Percentiles rank a stretch among this genome's conserved stretches.
phyloP scores from a whole-genome alignment of 2,329 filamentous ascomycete species.

The Apiospora rasikravindrae region DNA sequence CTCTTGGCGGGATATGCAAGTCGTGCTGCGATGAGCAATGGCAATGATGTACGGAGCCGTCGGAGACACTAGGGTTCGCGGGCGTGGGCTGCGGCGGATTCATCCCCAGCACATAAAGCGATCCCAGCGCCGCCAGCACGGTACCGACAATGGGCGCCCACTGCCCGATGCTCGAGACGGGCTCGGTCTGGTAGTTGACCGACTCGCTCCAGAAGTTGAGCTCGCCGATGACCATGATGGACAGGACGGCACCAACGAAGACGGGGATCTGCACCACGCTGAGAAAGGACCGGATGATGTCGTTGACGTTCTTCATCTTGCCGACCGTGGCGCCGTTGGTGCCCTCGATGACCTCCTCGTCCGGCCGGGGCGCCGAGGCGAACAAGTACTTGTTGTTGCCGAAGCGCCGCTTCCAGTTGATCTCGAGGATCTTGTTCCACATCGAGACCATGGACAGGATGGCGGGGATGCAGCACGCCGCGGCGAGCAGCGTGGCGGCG shows the following conservation, averaged over 20 bases:
- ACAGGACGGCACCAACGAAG: constrained; percentile 62
- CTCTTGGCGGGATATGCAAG: not conserved
- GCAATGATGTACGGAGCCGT: constrained; percentile 18
- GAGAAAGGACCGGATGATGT: constrained; percentile 58
- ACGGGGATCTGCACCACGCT: constrained; percentile 62
- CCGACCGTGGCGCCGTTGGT: constrained; percentile 59
- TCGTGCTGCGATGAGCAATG: not conserved
- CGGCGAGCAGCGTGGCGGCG: constrained; percentile 63
- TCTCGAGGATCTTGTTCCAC: constrained; percentile 67
- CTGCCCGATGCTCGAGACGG: constrained; percentile 67
- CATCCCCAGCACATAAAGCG: constrained; percentile 55
- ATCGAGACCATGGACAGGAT: constrained; percentile 66
- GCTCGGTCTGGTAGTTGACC: constrained; percentile 64
- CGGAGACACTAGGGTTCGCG: constrained; percentile 35
- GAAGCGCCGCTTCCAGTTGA: constrained; percentile 59
- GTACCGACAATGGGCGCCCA: constrained; percentile 67
- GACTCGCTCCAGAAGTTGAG: constrained; percentile 66
- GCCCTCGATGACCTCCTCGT: constrained; percentile 51
- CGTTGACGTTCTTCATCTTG: constrained; percentile 60
- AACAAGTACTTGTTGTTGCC: not conserved
- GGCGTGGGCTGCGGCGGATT: constrained; percentile 12
- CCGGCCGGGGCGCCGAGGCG: constrained; percentile 32
- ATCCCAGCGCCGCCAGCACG: constrained; percentile 61
- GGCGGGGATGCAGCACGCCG: constrained; percentile 69
- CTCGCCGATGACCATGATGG: constrained; percentile 66